Percentiles rank a stretch among this genome's conserved stretches.
Evolutionary conservation across 2,329 filamentous ascomycete species (phyloP).

Genomic region (Claviceps quebecensis): DNA sequence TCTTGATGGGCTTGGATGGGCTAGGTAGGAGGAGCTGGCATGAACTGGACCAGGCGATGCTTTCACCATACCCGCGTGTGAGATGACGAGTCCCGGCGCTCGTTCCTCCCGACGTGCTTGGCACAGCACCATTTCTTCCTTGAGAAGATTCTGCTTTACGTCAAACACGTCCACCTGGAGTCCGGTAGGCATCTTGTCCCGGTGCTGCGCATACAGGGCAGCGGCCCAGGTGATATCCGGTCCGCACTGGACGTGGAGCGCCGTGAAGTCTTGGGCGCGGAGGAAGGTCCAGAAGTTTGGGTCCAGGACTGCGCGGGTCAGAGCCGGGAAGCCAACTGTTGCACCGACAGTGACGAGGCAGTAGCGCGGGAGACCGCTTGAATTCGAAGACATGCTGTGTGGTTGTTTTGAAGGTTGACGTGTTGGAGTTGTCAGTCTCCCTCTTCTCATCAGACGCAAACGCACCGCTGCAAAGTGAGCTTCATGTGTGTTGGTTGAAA

Average conservation of each 20-base stretch:
- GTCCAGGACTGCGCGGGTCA: constrained; percentile 53
- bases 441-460: not conserved
- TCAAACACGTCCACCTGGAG: constrained; percentile 20
- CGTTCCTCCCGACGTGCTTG: constrained; percentile 30
- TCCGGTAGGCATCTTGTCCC: constrained; percentile 12
- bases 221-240: constrained; percentile 36
- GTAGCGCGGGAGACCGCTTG: constrained; percentile 14
- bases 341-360: constrained; percentile 90
- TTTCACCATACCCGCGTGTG: constrained; percentile 58
- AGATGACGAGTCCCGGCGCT: constrained; percentile 61
- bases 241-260: constrained; percentile 71
- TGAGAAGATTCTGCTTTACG: constrained; percentile 19
- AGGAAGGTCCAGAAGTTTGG: constrained; percentile 50
- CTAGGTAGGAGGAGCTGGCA: no score
- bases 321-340: constrained; percentile 64
- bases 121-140: constrained; percentile 39
- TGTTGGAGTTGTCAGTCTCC: not conserved
- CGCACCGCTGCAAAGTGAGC: no score
- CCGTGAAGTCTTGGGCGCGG: constrained; percentile 45
- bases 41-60: not conserved
- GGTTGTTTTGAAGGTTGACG: no score
- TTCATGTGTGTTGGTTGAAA: no score
- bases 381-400: constrained; percentile 4
- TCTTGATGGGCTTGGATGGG: no score
- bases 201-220: constrained; percentile 8